Conservation (phyloP, 1,284 basidiomycete species). For the Trichosporon asahii region DNA sequence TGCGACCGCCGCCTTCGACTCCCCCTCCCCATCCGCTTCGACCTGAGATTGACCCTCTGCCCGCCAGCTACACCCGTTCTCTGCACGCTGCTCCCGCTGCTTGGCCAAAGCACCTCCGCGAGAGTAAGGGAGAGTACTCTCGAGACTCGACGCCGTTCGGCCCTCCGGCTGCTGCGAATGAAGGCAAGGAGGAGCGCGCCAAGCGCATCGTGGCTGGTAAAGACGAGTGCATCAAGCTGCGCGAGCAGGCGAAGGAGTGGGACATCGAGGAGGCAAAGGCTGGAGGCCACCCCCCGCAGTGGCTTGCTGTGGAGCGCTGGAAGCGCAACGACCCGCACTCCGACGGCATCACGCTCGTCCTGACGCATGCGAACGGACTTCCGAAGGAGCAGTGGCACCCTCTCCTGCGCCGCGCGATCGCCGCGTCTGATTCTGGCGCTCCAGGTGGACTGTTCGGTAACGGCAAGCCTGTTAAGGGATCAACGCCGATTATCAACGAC, state of each 20-base stretch:
- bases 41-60: constrained; percentile 34
- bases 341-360: constrained; percentile 62
- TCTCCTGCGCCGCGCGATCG: constrained; percentile 56
- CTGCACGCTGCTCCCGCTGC: constrained; percentile 73
- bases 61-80: constrained; percentile 53
- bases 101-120: constrained; percentile 56
- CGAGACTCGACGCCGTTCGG: constrained; percentile 27
- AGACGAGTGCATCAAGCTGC: constrained; percentile 10
- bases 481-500: constrained; percentile 59
- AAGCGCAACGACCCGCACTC: constrained; percentile 22
- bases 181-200: constrained; percentile 41
- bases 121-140: constrained; percentile 35
- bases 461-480: background rate
- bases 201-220: constrained; percentile 18
- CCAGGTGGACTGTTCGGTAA: constrained; percentile 13
- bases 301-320: constrained; percentile 32
- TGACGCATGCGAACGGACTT: constrained; percentile 76
- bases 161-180: constrained; percentile 10
- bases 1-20: constrained; percentile 8
- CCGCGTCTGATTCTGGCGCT: background rate
- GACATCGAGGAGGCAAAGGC: constrained; percentile 7
- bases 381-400: constrained; percentile 73
- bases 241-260: constrained; percentile 17
- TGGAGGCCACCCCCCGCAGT: constrained; percentile 50
- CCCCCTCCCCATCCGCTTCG: constrained; percentile 13